Base-by-base conservation (phyloP, 306 rosid species). In the Citrullus mucosospermus region DNA sequence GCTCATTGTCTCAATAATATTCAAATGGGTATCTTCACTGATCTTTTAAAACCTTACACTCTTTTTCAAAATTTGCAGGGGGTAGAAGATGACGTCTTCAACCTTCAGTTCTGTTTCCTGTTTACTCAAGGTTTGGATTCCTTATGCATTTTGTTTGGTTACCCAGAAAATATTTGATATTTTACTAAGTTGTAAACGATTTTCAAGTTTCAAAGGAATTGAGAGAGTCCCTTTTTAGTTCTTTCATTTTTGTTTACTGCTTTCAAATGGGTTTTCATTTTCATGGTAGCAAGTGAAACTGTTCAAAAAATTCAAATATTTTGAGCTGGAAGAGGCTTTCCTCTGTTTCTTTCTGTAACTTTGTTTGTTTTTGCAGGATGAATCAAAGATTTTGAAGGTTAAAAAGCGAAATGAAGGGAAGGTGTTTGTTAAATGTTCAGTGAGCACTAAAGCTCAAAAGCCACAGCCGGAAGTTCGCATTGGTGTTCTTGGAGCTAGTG, bases 401-500 rank as follows among this genome's bases (percentile, higher is more conserved):
- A 79, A 82, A 77, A 92, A 82, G 86, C 78, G 75, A 78, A 82
- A 32, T 59, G 82, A 74, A 81, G 80, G 81, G 83, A 90, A 85
- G 79, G 57, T 75, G 61, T 83, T 77, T 88, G 89, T 88, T 54
- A 91, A 84, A 83, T 89, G 97, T 88, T 87, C 85, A 0, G 73
- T 81, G 78, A 89, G 80, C 68, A 34, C 85, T 53, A 84, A 80
- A 59, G 50, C 78, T 34, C 79, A 82, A 48, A 79, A 86, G 56
- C 76, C 92, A 39, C 85, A 86, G 30, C 90, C 88, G 66, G 78
- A 85, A 38, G 88, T 90, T 84, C 88, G 96, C 36, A 86, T 94
- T 85, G 98, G 95, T 76, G 93, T 94, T 87, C 97, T 94, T 85
- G 97, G 98, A 80, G 98, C 98, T 46, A 92, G 98, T 90, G 98